Evolutionary conservation across 345 rosid species (phyloP).

Genomic region (Eucalyptus dawsonii): DNA sequence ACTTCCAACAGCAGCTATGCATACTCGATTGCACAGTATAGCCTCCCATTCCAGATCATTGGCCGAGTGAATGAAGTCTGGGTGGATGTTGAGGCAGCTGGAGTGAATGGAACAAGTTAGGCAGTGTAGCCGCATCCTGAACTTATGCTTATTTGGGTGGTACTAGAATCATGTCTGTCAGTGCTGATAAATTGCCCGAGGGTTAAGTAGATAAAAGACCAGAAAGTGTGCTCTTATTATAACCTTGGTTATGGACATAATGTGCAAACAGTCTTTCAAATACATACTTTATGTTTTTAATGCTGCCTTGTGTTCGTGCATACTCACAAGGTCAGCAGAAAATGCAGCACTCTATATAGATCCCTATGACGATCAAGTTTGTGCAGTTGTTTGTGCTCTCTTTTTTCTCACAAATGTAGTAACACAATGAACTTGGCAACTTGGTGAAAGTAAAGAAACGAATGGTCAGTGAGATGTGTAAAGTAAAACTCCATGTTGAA

Average conservation of each 20-base stretch:
- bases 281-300: not conserved
- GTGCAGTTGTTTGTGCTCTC: not conserved
- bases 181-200: not conserved
- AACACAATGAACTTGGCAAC: not conserved
- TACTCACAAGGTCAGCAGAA: not conserved
- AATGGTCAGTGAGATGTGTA: not conserved
- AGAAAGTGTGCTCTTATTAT: not conserved
- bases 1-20: conserved; percentile 20
- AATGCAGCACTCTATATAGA: not conserved
- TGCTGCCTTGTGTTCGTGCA: not conserved
- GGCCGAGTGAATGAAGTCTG: conserved; percentile 57
- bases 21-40: conserved; percentile 60
- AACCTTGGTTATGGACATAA: not conserved
- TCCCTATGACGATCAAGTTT: not conserved
- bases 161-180: not conserved
- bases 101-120: not conserved
- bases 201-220: not conserved
- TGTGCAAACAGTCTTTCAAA: not conserved
- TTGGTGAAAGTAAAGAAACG: not conserved
- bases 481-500: accelerated
- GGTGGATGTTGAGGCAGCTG: conserved; percentile 38
- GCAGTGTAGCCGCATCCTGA: conserved; percentile 18
- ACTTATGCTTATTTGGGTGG: not conserved
- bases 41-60: conserved; percentile 37
- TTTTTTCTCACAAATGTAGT: not conserved